phyloP scores from a whole-genome alignment of 768 basidiomycete species.

The Amanita subjunquillea region DNA sequence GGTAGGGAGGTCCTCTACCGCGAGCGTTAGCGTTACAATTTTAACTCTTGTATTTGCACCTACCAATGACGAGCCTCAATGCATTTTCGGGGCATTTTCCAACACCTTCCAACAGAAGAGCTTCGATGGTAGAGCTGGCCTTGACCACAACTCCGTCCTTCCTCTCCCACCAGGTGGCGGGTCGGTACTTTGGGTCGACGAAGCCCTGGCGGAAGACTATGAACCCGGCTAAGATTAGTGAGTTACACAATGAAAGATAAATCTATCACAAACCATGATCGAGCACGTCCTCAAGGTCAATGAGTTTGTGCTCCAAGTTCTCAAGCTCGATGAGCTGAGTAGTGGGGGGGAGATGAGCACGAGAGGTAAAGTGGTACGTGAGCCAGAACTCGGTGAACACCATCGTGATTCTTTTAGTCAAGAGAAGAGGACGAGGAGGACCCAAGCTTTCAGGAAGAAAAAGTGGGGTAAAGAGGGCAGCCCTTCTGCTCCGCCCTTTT shows the following conservation, averaged over 20 bases:
- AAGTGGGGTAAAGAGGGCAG: neutral
- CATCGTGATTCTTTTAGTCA: neutral
- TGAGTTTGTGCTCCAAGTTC: conserved; percentile 26
- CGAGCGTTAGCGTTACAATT: neutral
- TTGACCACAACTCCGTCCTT: conserved; percentile 26
- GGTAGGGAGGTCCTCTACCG: conserved; percentile 27
- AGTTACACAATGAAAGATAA: conserved; percentile 3
- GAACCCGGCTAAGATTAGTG: conserved; percentile 11
- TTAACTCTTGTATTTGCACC: conserved; percentile 4
- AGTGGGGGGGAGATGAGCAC: conserved; percentile 27
- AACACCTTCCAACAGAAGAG: conserved; percentile 22
- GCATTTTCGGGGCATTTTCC: conserved; percentile 34
- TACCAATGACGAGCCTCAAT: conserved; percentile 35
- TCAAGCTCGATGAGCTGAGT: conserved; percentile 39
- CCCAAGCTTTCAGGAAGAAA: neutral
- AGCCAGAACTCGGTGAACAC: conserved; percentile 32
- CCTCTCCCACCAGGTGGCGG: conserved; percentile 35
- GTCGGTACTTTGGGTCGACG: conserved; percentile 30
- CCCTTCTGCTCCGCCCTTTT: neutral
- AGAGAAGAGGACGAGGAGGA: neutral
- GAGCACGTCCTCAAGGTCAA: conserved; percentile 38
- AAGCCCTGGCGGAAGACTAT: conserved; percentile 34
- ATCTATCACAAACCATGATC: conserved; percentile 23
- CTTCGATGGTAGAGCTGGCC: conserved; percentile 24
- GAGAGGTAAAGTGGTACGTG: conserved; percentile 37